Evolutionary conservation across 371 early-diverging fungal genomes (phyloP), one percentile per base, ranked within the genome.

Genomic region (Neoconidiobolus thromboides): DNA sequence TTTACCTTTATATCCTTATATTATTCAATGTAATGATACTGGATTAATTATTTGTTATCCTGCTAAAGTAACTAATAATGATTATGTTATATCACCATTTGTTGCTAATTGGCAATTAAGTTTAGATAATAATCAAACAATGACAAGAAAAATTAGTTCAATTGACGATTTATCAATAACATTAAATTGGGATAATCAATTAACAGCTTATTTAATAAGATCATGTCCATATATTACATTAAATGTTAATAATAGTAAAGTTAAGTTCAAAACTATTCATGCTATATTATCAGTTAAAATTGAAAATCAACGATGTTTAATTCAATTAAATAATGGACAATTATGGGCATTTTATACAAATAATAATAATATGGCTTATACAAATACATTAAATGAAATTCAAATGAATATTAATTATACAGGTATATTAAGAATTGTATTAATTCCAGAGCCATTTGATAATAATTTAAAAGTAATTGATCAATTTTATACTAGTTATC

Each of bases 1-100:
- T 0, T 64, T 74, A 26, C 62, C 68, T 42, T 65, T 71, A 14
- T 69, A 71, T 51, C 75, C 75, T 36, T 75, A 75, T 48, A 40
- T 68, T 43, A 63, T 71, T 48, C 62, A 54, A 42, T 60, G 67
- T 53, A 41, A 36, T 6, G 53, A 49, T 43, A 64, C 59, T 41
- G 57, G 68, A 26, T 46, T 68, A 7, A 59, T 60, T 1, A 42
- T 60, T 2, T 47, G 60, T 41, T 59, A 59, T 51, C 60, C 60
- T 14, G 51, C n/a, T 5, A 9, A 48, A 41, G 48, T 47, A 4
- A 2, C 60, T 4, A 59, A 48, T 1, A 47, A 43, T n/a, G 64
- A 63, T 6, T 67, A 59, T 56, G 66, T 71, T 3, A 58, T 51
- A 15, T 43, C 50, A 49, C 60, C 60, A 14, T 59, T 59, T 14